Evolutionary conservation across 1,139 yeast genomes (phyloP), one percentile per base, ranked within the genome.

Genomic region (Debaryomyces robertsiae): DNA sequence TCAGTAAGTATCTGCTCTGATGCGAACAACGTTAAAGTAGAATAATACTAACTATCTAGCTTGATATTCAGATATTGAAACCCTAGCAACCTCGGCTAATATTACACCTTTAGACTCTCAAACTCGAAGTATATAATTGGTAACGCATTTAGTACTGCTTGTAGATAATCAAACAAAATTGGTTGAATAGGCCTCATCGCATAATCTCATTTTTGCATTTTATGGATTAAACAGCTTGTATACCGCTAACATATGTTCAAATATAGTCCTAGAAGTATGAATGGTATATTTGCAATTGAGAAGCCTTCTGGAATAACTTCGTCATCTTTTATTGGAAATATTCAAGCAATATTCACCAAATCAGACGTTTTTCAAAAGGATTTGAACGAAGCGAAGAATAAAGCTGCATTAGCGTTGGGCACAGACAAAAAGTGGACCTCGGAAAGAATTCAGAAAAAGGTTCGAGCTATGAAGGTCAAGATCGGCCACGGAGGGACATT

Each of bases 401-500:
- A 60, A 42, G 58, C 65, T 37, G 49, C 59, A 22, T 55, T 53
- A 35, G 68, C 56, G 58, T 68, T 60, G 61, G 75, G 53, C 58
- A 73, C 61, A 60, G 79, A 52, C 67, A 73, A 49, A 61, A 77
- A 62, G 60, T 75, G 66, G 75, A 69, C 65, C 59, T 70, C 49
- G 62, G 65, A 60, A 54, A 66, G 60, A 58, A 74, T 63, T 53
- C 71, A 50, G 41, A 73, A 80, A 44, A 74, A 74, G 40, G 67
- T 75, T 25, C 65, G 75, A 35, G 67, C 71, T 39, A 64, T 77
- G n/a, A 82, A 81, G 53, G 79, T 91, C 23, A 93, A 94, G 57
- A 84, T 93, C 69, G 99, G 99, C 1, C 99, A 94, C 62, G 99
- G 98, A 6, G 99, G 99, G 5, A 93, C 99, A 0, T 70, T 94